Evolutionary conservation across 176 grass and related monocot species (phyloP).

Genomic region (Oryza glaberrima): DNA sequence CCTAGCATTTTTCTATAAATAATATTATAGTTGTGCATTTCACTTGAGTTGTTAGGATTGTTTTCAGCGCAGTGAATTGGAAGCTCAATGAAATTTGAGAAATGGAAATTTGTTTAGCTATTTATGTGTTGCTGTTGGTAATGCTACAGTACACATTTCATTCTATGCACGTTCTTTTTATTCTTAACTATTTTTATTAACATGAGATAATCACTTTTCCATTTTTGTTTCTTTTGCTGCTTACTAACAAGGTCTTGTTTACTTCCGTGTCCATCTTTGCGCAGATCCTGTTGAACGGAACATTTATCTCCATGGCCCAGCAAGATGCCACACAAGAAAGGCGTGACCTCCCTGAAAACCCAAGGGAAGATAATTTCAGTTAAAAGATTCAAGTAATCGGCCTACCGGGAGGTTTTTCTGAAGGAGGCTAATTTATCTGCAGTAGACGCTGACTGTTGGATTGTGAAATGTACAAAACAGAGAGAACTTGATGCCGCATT

Average conservation of each 20-base stretch:
- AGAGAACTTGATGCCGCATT: constrained; percentile 26
- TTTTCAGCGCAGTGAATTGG: neutral
- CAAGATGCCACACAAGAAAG: constrained; percentile 25
- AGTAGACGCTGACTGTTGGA: constrained; percentile 27
- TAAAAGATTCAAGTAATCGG: neutral
- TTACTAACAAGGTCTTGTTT: neutral
- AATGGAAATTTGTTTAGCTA: neutral
- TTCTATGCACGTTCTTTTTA: neutral
- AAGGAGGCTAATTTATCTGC: neutral
- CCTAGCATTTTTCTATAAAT: neutral
- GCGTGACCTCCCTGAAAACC: constrained; percentile 9
- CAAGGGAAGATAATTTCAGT: constrained; percentile 1
- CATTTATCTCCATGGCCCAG: constrained; percentile 1
- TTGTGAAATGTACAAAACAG: constrained; percentile 46
- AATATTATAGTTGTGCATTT: constrained; percentile 3
- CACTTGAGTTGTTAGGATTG: neutral
- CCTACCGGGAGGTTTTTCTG: neutral
- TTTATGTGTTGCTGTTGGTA: neutral
- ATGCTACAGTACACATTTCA: neutral
- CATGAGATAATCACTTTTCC: neutral
- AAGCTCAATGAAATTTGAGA: neutral
- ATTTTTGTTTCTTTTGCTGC: neutral
- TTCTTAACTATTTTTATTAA: neutral
- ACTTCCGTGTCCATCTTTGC: neutral
- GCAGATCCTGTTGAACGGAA: constrained; percentile 14